phyloP scores from a whole-genome alignment of 2,329 filamentous ascomycete genomes.

The Pseudocercospora musae region DNA sequence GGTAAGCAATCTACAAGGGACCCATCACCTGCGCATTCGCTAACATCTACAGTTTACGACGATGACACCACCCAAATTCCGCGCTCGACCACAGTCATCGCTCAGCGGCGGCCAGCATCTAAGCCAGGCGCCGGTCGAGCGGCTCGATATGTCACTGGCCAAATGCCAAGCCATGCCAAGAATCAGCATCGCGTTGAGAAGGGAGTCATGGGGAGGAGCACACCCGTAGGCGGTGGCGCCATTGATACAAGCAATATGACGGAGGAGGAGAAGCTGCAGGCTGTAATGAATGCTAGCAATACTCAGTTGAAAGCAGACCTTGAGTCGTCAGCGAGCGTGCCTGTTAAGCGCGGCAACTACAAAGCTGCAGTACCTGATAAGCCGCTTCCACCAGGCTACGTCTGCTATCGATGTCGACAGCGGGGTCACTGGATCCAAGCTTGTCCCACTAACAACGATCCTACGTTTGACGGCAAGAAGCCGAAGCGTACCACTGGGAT shows the following conservation, averaged over 20 bases:
- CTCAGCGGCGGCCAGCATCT: constrained; percentile 76
- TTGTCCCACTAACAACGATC: constrained; percentile 97
- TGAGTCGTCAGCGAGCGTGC: constrained; percentile 82
- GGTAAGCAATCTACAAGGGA: constrained; percentile 54
- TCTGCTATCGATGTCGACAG: constrained; percentile 93
- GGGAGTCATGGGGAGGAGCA: constrained; percentile 40
- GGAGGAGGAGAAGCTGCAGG: constrained; percentile 89
- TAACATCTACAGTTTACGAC: constrained; percentile 70
- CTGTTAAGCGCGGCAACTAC: constrained; percentile 36
- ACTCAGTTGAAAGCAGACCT: constrained; percentile 93
- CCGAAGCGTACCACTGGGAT: constrained; percentile 97
- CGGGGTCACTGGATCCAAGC: constrained; percentile 98
- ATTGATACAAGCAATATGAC: constrained; percentile 76
- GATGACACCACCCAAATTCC: constrained; percentile 98
- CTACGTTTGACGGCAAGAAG: constrained; percentile 87
- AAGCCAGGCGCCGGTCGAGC: constrained; percentile 86
- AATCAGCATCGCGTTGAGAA: constrained; percentile 71
- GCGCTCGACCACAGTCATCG: constrained; percentile 89
- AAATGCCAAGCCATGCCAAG: constrained; percentile 86
- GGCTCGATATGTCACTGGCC: constrained; percentile 91
- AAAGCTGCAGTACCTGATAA: constrained; percentile 86
- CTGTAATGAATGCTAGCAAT: constrained; percentile 85
- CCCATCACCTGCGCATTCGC: constrained; percentile 11
- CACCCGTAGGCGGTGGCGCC: constrained; percentile 29
- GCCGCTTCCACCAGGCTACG: constrained; percentile 87